Conservation (phyloP, 306 rosid species). For the Clitoria ternatea region DNA sequence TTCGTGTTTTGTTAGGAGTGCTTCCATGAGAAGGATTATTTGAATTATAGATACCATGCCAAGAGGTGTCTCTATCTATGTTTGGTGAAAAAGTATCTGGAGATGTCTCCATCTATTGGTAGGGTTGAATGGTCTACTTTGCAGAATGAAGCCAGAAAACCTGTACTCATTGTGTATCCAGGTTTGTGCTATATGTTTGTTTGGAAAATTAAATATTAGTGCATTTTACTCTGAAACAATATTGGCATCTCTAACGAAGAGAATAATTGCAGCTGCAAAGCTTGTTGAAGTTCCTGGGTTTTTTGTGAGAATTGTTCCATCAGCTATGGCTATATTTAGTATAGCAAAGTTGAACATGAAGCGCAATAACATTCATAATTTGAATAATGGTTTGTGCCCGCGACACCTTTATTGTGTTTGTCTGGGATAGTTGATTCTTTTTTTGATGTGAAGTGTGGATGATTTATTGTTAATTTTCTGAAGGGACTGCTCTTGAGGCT, state of each 20-base stretch:
- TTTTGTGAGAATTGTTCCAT: slow-evolving; percentile 62
- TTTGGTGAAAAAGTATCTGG: slow-evolving; percentile 64
- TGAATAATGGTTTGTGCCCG: slow-evolving; percentile 51
- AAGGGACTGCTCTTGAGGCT: slow-evolving; percentile 54
- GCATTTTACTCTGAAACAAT: neutral
- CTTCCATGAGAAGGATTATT: slow-evolving; percentile 89
- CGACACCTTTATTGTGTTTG: slow-evolving; percentile 4
- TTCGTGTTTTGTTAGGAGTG: slow-evolving; percentile 57
- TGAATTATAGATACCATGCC: slow-evolving; percentile 81
- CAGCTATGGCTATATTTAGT: slow-evolving; percentile 53
- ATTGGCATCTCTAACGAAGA: neutral
- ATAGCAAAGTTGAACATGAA: slow-evolving; percentile 52
- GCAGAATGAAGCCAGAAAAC: slow-evolving; percentile 86
- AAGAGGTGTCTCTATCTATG: slow-evolving; percentile 86
- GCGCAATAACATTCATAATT: slow-evolving; percentile 65
- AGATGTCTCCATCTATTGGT: slow-evolving; percentile 44
- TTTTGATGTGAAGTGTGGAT: slow-evolving; percentile 13
- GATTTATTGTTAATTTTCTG: slow-evolving; percentile 17
- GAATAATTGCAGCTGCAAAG: slow-evolving; percentile 44
- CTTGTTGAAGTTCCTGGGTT: slow-evolving; percentile 48
- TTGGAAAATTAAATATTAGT: neutral
- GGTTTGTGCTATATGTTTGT: slow-evolving; percentile 41
- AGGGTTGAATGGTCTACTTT: slow-evolving; percentile 84
- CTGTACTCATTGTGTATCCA: slow-evolving; percentile 62
- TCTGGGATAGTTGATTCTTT: neutral